These are phyloP conservation scores for Cryptococcus neoformans DNA, from an alignment of 1,284 basidiomycete genomes.

Conservation along the genomic window DNA sequence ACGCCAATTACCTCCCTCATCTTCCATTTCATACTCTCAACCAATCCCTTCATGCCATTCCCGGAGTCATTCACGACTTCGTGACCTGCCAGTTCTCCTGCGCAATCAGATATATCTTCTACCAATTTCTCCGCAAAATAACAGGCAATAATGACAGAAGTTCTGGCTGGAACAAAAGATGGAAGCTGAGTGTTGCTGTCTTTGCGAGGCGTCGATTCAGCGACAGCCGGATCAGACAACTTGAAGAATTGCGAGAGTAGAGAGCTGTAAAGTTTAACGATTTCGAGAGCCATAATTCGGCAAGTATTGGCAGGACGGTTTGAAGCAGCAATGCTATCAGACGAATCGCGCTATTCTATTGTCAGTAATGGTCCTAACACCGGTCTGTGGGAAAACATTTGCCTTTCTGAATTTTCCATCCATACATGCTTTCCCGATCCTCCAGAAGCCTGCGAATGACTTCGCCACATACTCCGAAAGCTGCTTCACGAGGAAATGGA, in stretches of 20 bases:
- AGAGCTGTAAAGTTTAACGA: constrained; percentile 82
- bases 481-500: constrained; percentile 59
- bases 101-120: constrained; percentile 78
- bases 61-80: constrained; percentile 75
- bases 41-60: constrained; percentile 64
- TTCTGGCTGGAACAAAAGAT: constrained; percentile 67
- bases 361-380: constrained; percentile 2
- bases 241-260: constrained; percentile 86
- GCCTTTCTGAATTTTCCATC: constrained; percentile 89
- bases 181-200: constrained; percentile 44
- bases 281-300: constrained; percentile 84
- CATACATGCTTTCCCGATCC: constrained; percentile 82
- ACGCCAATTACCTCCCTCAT: constrained; percentile 78
- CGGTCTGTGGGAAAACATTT: constrained; percentile 2
- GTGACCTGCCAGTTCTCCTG: constrained; percentile 74
- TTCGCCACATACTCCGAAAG: constrained; percentile 54
- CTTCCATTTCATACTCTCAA: constrained; percentile 82
- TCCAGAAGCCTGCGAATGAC: constrained; percentile 89
- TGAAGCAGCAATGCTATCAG: constrained; percentile 23
- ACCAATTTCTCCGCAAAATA: constrained; percentile 77
- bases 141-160: constrained; percentile 77
- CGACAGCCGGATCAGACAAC: constrained; percentile 71
- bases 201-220: constrained; percentile 37
- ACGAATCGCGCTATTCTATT: constrained; percentile 29
- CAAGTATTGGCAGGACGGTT: constrained; percentile 78